A percentile compares a stretch with the other conserved stretches of the same genome.
These are phyloP conservation scores for Carex cristatella DNA, from an alignment of 176 grass and related monocot genomes.

Conservation along the genomic window DNA sequence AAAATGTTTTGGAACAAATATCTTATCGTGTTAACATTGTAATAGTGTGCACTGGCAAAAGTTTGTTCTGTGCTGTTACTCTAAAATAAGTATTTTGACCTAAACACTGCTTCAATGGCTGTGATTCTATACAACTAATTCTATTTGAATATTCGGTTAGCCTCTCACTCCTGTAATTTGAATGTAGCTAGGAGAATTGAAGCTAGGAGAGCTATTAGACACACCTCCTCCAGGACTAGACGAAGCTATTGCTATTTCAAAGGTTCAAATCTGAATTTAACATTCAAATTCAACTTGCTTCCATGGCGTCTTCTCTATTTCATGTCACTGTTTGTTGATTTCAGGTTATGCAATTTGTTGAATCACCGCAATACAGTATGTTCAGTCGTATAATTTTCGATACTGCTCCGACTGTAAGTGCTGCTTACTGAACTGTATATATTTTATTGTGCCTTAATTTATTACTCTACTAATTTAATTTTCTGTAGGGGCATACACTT, in stretches of 20 bases:
- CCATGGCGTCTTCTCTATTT: constrained; percentile 9
- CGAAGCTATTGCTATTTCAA: constrained; percentile 98
- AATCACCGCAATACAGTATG: constrained; percentile 78
- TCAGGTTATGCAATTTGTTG: constrained; percentile 96
- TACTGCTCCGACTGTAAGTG: constrained; percentile 82
- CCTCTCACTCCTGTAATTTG: constrained; percentile 22
- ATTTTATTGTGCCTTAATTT: constrained; percentile 12
- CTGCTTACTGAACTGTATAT: not conserved
- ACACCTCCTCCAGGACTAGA: constrained; percentile 87
- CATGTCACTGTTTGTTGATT: constrained; percentile 7
- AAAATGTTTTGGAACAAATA: not conserved
- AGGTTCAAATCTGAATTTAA: constrained; percentile 29
- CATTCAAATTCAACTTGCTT: not conserved
- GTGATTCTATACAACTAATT: not conserved
- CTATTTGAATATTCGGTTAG: not conserved
- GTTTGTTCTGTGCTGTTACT: not conserved
- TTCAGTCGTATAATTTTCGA: constrained; percentile 97
- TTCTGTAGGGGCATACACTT: constrained; percentile 84
- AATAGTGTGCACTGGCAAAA: not conserved
- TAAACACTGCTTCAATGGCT: not conserved
- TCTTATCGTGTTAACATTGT: not conserved
- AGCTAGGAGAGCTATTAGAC: constrained; percentile 84
- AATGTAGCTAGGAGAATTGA: constrained; percentile 83
- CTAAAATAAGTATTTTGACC: not conserved
- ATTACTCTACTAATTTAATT: constrained; percentile 22